phyloP scores from a whole-genome alignment of 768 basidiomycete genomes.

The Boletus insuetus region DNA sequence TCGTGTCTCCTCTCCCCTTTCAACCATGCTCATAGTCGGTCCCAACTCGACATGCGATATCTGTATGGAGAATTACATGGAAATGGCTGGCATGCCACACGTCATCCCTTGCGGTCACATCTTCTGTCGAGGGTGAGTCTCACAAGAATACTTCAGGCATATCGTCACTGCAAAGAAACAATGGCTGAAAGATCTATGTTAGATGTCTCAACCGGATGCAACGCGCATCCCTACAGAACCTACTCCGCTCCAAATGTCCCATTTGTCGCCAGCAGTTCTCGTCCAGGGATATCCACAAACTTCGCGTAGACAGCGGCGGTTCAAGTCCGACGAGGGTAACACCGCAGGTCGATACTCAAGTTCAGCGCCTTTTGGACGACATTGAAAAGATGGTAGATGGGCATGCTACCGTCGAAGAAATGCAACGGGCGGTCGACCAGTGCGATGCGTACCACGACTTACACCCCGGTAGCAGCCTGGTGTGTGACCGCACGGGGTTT shows the following conservation, averaged over 20 bases:
- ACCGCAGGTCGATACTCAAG: neutral
- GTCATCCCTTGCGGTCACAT: too few species aligned
- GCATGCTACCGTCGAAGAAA: slow-evolving; percentile 4
- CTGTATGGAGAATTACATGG: slow-evolving; percentile 6
- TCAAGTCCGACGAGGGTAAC: neutral
- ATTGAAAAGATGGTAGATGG: neutral
- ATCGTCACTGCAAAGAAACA: too few species aligned
- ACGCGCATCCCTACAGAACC: too few species aligned
- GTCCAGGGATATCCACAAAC: neutral
- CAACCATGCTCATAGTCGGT: slow-evolving; percentile 10
- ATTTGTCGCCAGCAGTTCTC: slow-evolving; percentile 9
- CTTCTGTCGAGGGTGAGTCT: too few species aligned
- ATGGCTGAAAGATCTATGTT: too few species aligned
- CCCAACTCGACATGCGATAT: slow-evolving; percentile 14
- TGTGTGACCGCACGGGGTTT: neutral
- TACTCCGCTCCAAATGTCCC: slow-evolving; percentile 2
- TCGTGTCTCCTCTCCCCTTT: neutral
- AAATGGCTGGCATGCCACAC: too few species aligned
- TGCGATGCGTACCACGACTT: neutral
- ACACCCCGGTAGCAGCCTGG: neutral
- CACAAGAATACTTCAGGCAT: too few species aligned
- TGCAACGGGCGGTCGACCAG: neutral
- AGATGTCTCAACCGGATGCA: slow-evolving; percentile 11
- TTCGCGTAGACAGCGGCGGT: neutral
- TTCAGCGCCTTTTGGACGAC: neutral